Percentiles rank a stretch among this genome's conserved stretches.
Evolutionary conservation across 2,329 filamentous ascomycete species (phyloP).

Genomic region (Hymenoscyphus infarciens): DNA sequence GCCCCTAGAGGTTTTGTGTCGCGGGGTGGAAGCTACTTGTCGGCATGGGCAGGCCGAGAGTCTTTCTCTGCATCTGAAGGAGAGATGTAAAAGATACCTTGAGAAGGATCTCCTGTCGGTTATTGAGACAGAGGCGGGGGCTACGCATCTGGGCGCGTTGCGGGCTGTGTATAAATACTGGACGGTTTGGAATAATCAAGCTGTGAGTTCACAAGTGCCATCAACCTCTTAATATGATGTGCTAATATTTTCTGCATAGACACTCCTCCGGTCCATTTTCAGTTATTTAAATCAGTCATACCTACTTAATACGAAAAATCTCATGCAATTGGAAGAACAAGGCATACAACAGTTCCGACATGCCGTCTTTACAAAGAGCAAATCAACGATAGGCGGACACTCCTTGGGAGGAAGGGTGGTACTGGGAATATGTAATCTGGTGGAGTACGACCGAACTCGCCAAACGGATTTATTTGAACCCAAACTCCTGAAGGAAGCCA

Average conservation of each 20-base stretch:
- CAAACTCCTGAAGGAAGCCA: slow-evolving; percentile 65
- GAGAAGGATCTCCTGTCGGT: slow-evolving; percentile 54
- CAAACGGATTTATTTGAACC: slow-evolving; percentile 54
- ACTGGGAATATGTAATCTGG: slow-evolving; percentile 68
- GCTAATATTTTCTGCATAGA: slow-evolving; percentile 42
- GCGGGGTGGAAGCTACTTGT: slow-evolving; percentile 88
- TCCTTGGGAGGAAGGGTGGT: slow-evolving; percentile 41
- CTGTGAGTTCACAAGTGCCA: slow-evolving; percentile 49
- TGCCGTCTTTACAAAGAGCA: slow-evolving; percentile 41
- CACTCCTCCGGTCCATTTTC: slow-evolving; percentile 80
- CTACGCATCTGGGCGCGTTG: slow-evolving; percentile 61
- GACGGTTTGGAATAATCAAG: slow-evolving; percentile 73
- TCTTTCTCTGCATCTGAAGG: slow-evolving; percentile 63
- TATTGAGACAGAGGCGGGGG: slow-evolving; percentile 48
- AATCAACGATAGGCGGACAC: slow-evolving; percentile 31
- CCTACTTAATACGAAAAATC: slow-evolving; percentile 68
- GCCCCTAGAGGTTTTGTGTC: slow-evolving; percentile 86
- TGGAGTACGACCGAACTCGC: slow-evolving; percentile 66
- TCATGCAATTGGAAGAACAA: slow-evolving; percentile 75
- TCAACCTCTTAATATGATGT: background rate
- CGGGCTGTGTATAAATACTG: slow-evolving; percentile 56
- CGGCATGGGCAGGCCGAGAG: slow-evolving; percentile 68
- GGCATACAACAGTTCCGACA: slow-evolving; percentile 71
- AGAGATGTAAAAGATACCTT: slow-evolving; percentile 66
- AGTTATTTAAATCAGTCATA: slow-evolving; percentile 92